phyloP scores from a whole-genome alignment of 2,329 filamentous ascomycete species.

The Alternaria arborescens region DNA sequence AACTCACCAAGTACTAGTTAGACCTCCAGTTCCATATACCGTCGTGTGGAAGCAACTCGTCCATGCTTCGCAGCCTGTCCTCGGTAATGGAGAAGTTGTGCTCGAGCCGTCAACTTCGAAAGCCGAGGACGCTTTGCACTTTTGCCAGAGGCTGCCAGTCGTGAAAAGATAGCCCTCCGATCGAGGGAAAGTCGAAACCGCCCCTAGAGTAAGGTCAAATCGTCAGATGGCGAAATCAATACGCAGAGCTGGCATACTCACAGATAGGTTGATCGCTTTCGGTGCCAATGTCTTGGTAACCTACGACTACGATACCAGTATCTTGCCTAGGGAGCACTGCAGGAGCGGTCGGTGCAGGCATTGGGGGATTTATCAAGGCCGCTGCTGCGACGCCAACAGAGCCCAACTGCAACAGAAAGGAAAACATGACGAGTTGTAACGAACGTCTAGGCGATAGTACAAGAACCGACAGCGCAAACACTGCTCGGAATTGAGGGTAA shows the following conservation, averaged over 20 bases:
- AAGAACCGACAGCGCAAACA: neutral
- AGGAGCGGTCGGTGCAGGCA: conserved; percentile 4
- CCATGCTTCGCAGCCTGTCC: conserved; percentile 6
- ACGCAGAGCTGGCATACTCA: neutral
- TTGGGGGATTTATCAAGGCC: neutral
- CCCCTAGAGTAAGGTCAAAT: neutral
- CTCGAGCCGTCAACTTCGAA: neutral
- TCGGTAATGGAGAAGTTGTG: neutral
- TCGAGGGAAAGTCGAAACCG: neutral
- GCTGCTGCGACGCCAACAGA: neutral
- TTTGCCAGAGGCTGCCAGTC: conserved; percentile 3
- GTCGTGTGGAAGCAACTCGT: conserved; percentile 7
- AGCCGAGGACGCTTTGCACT: conserved; percentile 1
- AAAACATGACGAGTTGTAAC: neutral
- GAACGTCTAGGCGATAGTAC: neutral
- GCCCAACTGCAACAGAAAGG: neutral
- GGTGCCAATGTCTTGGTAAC: conserved; percentile 1
- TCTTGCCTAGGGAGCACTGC: conserved; percentile 8
- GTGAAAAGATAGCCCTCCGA: conserved; percentile 10
- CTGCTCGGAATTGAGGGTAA: neutral
- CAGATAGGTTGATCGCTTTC: neutral
- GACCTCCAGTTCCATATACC: conserved; percentile 2
- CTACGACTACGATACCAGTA: neutral
- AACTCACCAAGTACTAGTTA: conserved; percentile 7
- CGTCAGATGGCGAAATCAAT: neutral